Percentiles rank a stretch among this genome's conserved stretches.
phyloP scores from a whole-genome alignment of 495 filamentous ascomycete species.

The Penicillium mononematosum region DNA sequence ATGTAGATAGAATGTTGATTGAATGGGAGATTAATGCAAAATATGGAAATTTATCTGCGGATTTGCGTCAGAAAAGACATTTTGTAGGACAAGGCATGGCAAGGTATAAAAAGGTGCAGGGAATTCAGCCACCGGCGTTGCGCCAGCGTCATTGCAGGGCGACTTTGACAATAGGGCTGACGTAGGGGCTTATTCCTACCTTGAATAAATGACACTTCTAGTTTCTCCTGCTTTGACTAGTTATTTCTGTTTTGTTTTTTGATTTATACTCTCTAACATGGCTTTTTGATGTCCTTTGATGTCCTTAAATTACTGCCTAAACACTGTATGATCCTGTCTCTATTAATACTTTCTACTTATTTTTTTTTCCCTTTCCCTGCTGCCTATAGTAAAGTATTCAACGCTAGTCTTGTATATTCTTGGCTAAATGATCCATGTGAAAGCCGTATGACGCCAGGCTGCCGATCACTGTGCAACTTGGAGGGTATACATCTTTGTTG shows the following conservation, averaged over 20 bases:
- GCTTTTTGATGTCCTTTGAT: no score
- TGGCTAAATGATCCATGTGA: neutral
- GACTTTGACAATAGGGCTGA: slow-evolving; percentile 18
- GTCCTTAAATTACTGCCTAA: slow-evolving; percentile 1
- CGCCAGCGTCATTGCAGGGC: slow-evolving; percentile 25
- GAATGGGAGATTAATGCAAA: slow-evolving; percentile 4
- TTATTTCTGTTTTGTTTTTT: neutral
- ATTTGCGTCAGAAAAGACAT: slow-evolving; percentile 1
- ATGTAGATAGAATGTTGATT: neutral
- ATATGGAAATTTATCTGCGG: neutral
- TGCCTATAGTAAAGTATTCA: slow-evolving; percentile 1
- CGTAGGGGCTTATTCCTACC: slow-evolving; percentile 1
- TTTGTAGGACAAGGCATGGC: neutral
- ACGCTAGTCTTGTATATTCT: slow-evolving; percentile 1
- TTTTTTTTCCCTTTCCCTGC: neutral
- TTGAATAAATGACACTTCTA: neutral
- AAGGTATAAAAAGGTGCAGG: slow-evolving; percentile 8
- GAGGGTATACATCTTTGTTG: neutral
- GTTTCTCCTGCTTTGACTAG: neutral
- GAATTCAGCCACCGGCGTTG: slow-evolving; percentile 27
- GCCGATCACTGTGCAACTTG: slow-evolving; percentile 4
- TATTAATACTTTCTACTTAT: neutral
- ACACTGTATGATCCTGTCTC: neutral
- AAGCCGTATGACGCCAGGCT: slow-evolving; percentile 1
- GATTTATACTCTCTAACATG: neutral